Percentiles rank a stretch among this genome's conserved stretches.
phyloP scores from a whole-genome alignment of 306 rosid genomes.

The Rosa rugosa region DNA sequence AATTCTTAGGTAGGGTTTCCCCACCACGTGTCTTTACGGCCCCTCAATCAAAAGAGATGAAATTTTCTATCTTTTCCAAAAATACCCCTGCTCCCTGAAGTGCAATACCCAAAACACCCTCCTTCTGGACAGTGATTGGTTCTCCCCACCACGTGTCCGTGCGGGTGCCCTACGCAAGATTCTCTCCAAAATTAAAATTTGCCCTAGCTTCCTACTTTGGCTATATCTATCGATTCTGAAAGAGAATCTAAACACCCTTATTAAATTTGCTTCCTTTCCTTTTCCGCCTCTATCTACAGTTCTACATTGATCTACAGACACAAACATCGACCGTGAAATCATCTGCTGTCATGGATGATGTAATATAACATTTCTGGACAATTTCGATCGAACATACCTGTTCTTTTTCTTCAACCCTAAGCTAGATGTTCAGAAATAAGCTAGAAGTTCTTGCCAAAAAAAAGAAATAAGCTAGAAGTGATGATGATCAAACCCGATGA shows the following conservation, averaged over 20 bases:
- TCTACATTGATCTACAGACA: constrained; percentile 7
- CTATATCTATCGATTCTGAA: neutral
- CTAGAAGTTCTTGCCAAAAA: too few relatives aligned
- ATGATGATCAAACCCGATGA: too few relatives aligned
- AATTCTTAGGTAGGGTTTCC: too few relatives aligned
- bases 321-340: neutral
- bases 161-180: too few relatives aligned
- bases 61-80: too few relatives aligned
- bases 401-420: neutral
- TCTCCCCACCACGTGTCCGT: too few relatives aligned
- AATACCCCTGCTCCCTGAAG: too few relatives aligned
- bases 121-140: too few relatives aligned
- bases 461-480: neutral
- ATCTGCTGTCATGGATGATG: constrained; percentile 6
- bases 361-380: neutral
- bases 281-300: neutral
- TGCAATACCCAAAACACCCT: too few relatives aligned
- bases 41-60: too few relatives aligned
- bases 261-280: neutral
- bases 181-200: neutral
- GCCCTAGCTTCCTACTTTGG: neutral
- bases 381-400: neutral
- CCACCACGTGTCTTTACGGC: too few relatives aligned
- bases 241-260: constrained; percentile 12
- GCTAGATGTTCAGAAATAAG: neutral